Evolutionary conservation across 164 flowering plant species (phyloP).

Genomic region (Chloranthus sessilifolius): DNA sequence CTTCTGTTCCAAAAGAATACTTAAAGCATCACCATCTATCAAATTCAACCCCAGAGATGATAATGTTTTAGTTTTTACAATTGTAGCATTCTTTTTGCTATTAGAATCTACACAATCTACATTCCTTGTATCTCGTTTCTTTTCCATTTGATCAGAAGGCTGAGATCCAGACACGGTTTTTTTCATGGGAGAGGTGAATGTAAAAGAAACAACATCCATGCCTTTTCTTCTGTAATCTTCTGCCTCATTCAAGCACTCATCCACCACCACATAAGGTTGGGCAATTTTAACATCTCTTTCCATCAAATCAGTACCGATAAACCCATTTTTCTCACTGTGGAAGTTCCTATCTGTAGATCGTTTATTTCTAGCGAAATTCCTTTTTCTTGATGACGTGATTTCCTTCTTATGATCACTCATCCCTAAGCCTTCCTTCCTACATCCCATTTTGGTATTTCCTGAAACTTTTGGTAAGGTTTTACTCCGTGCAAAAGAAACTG

Average conservation of each 20-base stretch:
- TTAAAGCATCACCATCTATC: conserved; percentile 63
- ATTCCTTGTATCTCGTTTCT: conserved; percentile 14
- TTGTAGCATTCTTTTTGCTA: conserved; percentile 23
- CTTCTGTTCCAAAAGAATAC: conserved; percentile 69
- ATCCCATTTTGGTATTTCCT: conserved; percentile 35
- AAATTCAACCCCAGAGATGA: conserved; percentile 38
- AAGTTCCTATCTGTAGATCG: conserved; percentile 38
- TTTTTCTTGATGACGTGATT: conserved; percentile 21
- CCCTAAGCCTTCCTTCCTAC: conserved; percentile 39
- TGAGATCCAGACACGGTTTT: conserved; percentile 34
- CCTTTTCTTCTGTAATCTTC: conserved; percentile 52
- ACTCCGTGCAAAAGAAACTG: conserved; percentile 25
- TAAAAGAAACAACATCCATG: conserved; percentile 79
- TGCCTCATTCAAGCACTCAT: conserved; percentile 24
- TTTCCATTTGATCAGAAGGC: conserved; percentile 20
- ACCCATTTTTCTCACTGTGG: conserved; percentile 25
- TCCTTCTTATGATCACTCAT: conserved; percentile 31
- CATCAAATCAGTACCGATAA: conserved; percentile 16
- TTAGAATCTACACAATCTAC: conserved; percentile 16
- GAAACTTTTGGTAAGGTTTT: conserved; percentile 25
- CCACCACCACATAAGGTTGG: conserved; percentile 18
- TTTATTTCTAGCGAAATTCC: conserved; percentile 47
- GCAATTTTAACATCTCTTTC: conserved; percentile 22
- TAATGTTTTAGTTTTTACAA: conserved; percentile 25
- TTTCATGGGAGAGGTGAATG: conserved; percentile 71